Conservation (phyloP, 179 eudicot species). For the Beta lomatogona region DNA sequence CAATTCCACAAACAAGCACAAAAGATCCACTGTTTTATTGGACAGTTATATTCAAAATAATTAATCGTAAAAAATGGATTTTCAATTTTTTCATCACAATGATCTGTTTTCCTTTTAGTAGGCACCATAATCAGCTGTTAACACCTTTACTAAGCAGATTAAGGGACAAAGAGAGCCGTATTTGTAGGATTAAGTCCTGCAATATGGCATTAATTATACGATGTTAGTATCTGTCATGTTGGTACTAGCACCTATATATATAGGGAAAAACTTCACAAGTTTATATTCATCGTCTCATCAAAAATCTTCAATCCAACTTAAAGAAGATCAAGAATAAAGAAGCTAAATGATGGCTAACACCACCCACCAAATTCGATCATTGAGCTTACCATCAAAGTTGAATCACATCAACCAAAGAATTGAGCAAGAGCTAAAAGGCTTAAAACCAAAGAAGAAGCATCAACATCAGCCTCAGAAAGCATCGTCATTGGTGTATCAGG, state of each 20-base stretch:
- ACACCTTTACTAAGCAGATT: background rate
- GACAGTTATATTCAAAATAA: background rate
- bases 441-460: constrained; percentile 29
- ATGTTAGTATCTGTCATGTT: background rate
- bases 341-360: background rate
- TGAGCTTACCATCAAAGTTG: constrained; percentile 37
- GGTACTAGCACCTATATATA: background rate
- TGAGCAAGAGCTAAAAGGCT: constrained; percentile 36
- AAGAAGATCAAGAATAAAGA: background rate
- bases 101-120: no score
- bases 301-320: background rate
- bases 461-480: constrained; percentile 35
- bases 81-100: background rate
- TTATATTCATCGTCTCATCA: background rate
- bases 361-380: constrained; percentile 19
- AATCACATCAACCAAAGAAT: constrained; percentile 31
- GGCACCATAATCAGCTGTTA: background rate
- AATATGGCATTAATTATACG: background rate
- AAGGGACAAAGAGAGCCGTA: background rate
- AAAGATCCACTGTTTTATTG: background rate
- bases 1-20: background rate
- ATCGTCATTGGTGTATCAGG: constrained; percentile 35
- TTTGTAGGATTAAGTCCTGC: background rate
- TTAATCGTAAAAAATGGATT: background rate
- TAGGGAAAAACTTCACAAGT: background rate